These are phyloP conservation scores for Austroboletus niveus DNA, from an alignment of 1,284 basidiomycete genomes.

Conservation along the genomic window DNA sequence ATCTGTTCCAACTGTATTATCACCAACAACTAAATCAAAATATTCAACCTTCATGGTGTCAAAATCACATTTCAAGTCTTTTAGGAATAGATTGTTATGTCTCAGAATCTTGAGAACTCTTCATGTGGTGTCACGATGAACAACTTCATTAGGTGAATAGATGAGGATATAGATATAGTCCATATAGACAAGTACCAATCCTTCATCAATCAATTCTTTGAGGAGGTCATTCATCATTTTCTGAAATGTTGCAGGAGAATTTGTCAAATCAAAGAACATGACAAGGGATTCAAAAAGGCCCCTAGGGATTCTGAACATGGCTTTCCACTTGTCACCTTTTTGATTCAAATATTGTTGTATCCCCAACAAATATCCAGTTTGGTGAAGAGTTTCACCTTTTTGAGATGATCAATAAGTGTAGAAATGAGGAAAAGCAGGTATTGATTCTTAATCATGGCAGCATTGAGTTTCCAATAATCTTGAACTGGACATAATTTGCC, in stretches of 20 bases:
- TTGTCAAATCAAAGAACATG: not conserved
- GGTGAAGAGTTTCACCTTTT: not conserved
- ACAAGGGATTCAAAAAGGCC: too few species aligned
- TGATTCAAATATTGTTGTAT: not conserved
- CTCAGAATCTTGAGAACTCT: not conserved
- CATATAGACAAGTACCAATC: not conserved
- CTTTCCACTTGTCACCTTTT: not conserved
- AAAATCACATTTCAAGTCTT: not conserved
- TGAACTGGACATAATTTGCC: too few species aligned
- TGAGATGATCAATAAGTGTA: not conserved
- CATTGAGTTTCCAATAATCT: conserved; percentile 32
- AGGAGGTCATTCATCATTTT: conserved; percentile 1
- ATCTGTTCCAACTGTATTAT: not conserved
- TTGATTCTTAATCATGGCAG: conserved; percentile 30
- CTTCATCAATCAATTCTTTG: accelerated
- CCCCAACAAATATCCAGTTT: not conserved
- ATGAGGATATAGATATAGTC: too few species aligned
- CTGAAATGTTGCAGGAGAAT: not conserved
- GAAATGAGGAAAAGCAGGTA: conserved; percentile 32
- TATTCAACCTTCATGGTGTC: not conserved
- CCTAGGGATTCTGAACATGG: conserved; percentile 10
- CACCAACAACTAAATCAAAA: not conserved
- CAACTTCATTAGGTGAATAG: too few species aligned
- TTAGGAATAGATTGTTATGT: not conserved
- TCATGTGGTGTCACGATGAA: not conserved